Evolutionary conservation across 176 grass and related monocot genomes (phyloP).

Genomic region (Lolium perenne): DNA sequence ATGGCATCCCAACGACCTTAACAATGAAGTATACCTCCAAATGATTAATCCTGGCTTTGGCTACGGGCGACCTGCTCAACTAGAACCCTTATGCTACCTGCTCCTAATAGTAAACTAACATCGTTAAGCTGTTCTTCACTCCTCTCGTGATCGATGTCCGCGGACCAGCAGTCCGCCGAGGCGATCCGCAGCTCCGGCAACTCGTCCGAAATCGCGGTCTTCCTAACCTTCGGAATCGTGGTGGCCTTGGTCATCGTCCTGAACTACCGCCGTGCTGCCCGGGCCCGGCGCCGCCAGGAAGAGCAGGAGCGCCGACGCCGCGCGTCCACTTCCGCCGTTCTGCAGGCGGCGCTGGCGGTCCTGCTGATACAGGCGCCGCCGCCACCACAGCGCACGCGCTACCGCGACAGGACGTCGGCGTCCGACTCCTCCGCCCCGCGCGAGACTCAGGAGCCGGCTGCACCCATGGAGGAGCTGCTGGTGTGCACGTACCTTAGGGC

Average conservation of each 20-base stretch:
- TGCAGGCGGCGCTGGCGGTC: background rate
- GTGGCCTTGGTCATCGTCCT: background rate
- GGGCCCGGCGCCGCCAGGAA: background rate
- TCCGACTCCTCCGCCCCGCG: background rate
- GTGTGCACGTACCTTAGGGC: constrained; percentile 26
- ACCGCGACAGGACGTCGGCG: background rate
- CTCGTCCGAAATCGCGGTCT: background rate
- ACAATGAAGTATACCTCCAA: background rate
- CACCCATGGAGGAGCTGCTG: background rate
- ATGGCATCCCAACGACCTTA: no score
- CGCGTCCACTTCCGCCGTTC: background rate
- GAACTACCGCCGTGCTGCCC: background rate
- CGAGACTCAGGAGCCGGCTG: background rate
- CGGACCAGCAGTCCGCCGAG: no score
- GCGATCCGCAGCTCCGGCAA: background rate
- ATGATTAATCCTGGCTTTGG: background rate
- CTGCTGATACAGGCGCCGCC: background rate
- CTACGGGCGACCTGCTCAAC: background rate
- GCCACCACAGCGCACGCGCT: background rate
- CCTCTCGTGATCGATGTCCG: background rate
- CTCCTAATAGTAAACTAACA: background rate
- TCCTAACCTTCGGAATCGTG: background rate
- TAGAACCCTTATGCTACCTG: background rate
- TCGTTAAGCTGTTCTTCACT: background rate
- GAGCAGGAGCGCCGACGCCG: background rate